Percentiles rank a stretch among this genome's conserved stretches.
These are phyloP conservation scores for Delitschia confertaspora DNA, from an alignment of 495 filamentous ascomycete genomes.

Conservation along the genomic window DNA sequence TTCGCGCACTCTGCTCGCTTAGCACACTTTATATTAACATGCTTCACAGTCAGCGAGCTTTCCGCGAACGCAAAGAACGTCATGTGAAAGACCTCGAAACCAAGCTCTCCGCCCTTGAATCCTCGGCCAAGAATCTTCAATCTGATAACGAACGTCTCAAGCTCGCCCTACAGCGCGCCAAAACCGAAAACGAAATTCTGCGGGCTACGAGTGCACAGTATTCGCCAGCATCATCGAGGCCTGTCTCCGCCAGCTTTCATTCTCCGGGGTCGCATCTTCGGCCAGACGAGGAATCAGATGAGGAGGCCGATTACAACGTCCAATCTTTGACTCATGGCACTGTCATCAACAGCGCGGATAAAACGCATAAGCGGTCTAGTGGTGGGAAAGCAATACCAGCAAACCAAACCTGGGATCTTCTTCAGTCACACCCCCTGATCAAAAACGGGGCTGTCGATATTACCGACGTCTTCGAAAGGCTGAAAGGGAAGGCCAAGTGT, in stretches of 20 bases:
- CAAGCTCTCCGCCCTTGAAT: conserved; percentile 67
- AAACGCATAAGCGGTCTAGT: conserved; percentile 36
- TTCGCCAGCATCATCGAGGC: conserved; percentile 21
- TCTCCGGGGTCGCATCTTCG: conserved; percentile 32
- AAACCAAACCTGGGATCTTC: conserved; percentile 82
- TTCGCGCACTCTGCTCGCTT: background rate
- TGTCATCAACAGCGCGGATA: conserved; percentile 42
- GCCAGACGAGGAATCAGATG: conserved; percentile 13
- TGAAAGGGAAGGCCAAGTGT: conserved; percentile 73
- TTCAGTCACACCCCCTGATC: conserved; percentile 73
- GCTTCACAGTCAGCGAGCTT: conserved; percentile 72
- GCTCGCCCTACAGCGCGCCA: conserved; percentile 67
- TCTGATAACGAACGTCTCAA: conserved; percentile 79
- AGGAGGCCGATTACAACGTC: conserved; percentile 28
- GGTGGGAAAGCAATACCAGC: conserved; percentile 74
- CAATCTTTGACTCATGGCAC: conserved; percentile 53
- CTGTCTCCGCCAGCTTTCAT: conserved; percentile 25
- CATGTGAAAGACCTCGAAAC: conserved; percentile 88
- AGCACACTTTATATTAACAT: conserved; percentile 7
- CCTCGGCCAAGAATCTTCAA: conserved; percentile 44
- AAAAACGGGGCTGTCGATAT: conserved; percentile 79
- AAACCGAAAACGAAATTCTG: conserved; percentile 88
- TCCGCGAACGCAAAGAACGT: conserved; percentile 91
- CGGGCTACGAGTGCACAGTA: conserved; percentile 56
- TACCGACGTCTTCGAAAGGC: conserved; percentile 59